Evolutionary conservation across 2,329 filamentous ascomycete species (phyloP).

Genomic region (Arthrobotrys entomopaga): DNA sequence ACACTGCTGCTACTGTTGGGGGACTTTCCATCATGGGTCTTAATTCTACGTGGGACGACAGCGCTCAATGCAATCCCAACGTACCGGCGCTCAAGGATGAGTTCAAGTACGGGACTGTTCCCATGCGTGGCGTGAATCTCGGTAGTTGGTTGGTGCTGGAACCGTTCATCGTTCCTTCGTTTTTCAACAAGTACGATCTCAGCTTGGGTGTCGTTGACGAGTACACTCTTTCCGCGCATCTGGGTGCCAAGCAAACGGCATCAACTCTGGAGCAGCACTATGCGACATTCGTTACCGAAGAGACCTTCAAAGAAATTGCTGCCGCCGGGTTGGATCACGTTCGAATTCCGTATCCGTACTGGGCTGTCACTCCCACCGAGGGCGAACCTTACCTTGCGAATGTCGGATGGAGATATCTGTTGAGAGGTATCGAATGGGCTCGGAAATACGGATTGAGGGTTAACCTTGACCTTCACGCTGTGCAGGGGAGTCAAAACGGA

Average conservation of each 20-base stretch:
- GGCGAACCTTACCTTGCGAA: conserved; percentile 87
- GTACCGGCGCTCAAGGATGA: conserved; percentile 81
- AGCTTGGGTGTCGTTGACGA: conserved; percentile 82
- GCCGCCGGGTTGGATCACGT: conserved; percentile 93
- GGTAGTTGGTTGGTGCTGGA: conserved; percentile 95
- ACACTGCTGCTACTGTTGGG: conserved; percentile 84
- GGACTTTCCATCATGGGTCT: conserved; percentile 92
- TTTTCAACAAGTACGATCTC: conserved; percentile 69
- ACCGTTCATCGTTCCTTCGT: conserved; percentile 92
- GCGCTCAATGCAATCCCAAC: conserved; percentile 77
- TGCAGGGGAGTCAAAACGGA: conserved; percentile 93
- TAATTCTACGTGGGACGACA: conserved; percentile 86
- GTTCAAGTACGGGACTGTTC: conserved; percentile 78
- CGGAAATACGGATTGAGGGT: conserved; percentile 90
- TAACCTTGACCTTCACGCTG: conserved; percentile 90
- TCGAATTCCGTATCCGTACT: conserved; percentile 95
- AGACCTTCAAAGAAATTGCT: conserved; percentile 84
- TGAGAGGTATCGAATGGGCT: conserved; percentile 91
- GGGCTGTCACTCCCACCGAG: conserved; percentile 86
- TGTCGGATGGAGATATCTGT: conserved; percentile 90
- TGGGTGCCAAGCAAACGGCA: conserved; percentile 74
- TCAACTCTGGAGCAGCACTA: conserved; percentile 88
- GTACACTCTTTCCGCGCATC: conserved; percentile 77
- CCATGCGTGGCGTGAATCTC: conserved; percentile 88
- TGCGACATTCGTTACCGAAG: conserved; percentile 83